These are phyloP conservation scores for Colletotrichum costaricense DNA, from an alignment of 2,329 filamentous ascomycete species.

Conservation along the genomic window DNA sequence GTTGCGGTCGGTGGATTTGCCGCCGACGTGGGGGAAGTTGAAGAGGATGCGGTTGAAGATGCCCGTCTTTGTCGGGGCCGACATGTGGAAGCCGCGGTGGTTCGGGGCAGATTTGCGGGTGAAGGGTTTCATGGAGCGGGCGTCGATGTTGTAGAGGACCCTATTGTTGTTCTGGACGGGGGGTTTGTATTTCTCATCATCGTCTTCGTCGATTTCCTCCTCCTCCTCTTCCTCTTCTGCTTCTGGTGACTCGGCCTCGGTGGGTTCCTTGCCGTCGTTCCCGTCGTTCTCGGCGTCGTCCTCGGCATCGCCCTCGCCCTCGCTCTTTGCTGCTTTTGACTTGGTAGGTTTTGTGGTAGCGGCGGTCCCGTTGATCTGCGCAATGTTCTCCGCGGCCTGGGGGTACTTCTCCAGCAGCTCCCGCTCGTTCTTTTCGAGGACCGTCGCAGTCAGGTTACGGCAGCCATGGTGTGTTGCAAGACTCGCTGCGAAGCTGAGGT, in stretches of 20 bases:
- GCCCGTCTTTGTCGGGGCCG: constrained; percentile 29
- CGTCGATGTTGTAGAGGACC: constrained; percentile 75
- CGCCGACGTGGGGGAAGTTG: constrained; percentile 97
- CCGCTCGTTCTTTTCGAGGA: constrained; percentile 67
- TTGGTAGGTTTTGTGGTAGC: background rate
- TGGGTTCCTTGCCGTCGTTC: background rate
- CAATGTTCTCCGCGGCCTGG: constrained; percentile 70
- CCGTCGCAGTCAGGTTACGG: constrained; percentile 75
- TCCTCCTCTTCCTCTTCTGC: constrained; percentile 33
- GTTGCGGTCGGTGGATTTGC: constrained; percentile 92
- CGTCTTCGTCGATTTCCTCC: constrained; percentile 21
- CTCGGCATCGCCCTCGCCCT: constrained; percentile 18
- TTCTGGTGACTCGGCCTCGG: background rate
- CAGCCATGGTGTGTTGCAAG: constrained; percentile 75
- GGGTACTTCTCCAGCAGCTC: constrained; percentile 80
- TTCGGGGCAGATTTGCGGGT: constrained; percentile 33
- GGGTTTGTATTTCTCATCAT: constrained; percentile 34
- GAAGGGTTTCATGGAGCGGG: constrained; percentile 69
- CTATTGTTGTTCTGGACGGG: constrained; percentile 45
- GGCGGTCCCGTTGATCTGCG: constrained; percentile 52
- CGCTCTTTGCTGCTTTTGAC: constrained; percentile 10
- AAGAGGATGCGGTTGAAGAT: constrained; percentile 86
- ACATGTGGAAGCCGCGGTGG: constrained; percentile 42
- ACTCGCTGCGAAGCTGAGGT: constrained; percentile 81
- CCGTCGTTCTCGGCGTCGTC: constrained; percentile 2